These are phyloP conservation scores for Pyricularia pennisetigena DNA, from an alignment of 2,329 filamentous ascomycete species.

Conservation along the genomic window DNA sequence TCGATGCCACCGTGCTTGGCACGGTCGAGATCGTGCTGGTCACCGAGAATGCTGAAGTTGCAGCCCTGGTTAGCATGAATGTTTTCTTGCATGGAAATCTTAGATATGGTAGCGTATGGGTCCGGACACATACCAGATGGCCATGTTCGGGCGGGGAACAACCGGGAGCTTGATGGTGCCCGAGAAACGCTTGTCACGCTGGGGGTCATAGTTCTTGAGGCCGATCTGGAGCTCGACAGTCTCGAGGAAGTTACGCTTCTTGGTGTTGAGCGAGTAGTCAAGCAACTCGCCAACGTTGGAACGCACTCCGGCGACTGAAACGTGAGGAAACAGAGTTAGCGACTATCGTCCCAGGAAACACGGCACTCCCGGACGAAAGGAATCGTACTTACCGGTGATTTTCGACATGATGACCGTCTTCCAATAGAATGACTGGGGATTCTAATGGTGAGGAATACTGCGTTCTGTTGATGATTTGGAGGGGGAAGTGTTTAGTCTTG, in stretches of 20 bases:
- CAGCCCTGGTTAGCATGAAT: neutral
- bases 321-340: slow-evolving; percentile 9
- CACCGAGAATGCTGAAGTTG: slow-evolving; percentile 48
- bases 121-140: slow-evolving; percentile 10
- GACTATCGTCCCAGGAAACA: neutral
- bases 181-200: slow-evolving; percentile 99
- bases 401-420: slow-evolving; percentile 86
- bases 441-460: slow-evolving; percentile 19
- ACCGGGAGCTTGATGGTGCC: slow-evolving; percentile 91
- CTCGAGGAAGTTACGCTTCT: slow-evolving; percentile 96
- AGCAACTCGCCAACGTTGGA: slow-evolving; percentile 88
- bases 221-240: slow-evolving; percentile 62
- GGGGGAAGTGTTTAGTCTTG: neutral
- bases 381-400: slow-evolving; percentile 15
- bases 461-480: slow-evolving; percentile 7
- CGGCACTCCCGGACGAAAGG: slow-evolving; percentile 5
- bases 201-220: slow-evolving; percentile 97
- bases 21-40: slow-evolving; percentile 97
- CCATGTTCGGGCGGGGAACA: slow-evolving; percentile 63
- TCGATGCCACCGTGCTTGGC: slow-evolving; percentile 98
- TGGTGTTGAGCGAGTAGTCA: slow-evolving; percentile 82
- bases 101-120: neutral
- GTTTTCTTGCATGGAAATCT: neutral
- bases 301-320: slow-evolving; percentile 72
- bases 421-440: slow-evolving; percentile 11